Conservation (phyloP, 2,329 filamentous ascomycete genomes). For the Penicillium olsonii region DNA sequence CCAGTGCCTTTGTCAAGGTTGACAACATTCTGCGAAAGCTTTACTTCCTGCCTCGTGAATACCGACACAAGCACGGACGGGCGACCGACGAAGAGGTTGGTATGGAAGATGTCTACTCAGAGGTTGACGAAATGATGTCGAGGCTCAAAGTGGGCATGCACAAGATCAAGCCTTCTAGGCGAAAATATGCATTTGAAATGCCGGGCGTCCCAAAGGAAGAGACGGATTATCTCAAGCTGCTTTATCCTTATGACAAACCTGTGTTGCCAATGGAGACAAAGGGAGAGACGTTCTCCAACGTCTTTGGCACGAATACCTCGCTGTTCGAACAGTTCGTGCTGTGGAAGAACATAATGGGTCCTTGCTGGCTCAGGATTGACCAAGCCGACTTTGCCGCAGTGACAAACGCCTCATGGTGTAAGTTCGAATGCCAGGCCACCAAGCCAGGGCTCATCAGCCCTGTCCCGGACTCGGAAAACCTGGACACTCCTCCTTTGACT, state of each 20-base stretch:
- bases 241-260: conserved; percentile 89
- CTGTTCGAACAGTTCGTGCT: conserved; percentile 98
- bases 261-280: conserved; percentile 67
- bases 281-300: conserved; percentile 89
- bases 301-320: conserved; percentile 90
- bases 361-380: conserved; percentile 92
- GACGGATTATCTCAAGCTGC: conserved; percentile 87
- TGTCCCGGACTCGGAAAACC: conserved; percentile 73
- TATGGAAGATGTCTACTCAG: conserved; percentile 86
- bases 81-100: conserved; percentile 76
- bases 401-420: conserved; percentile 95
- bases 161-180: conserved; percentile 86
- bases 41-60: conserved; percentile 83
- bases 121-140: conserved; percentile 86
- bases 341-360: conserved; percentile 99
- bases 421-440: conserved; percentile 81
- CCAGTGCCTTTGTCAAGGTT: conserved; percentile 93
- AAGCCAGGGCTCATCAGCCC: conserved; percentile 75
- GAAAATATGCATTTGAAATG: conserved; percentile 96
- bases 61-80: conserved; percentile 59
- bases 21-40: conserved; percentile 93
- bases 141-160: conserved; percentile 82
- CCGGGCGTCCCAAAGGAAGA: conserved; percentile 86
- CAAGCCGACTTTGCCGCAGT: conserved; percentile 79
- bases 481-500: conserved; percentile 83